Evolutionary conservation across 768 basidiomycete genomes (phyloP), one percentile per base, ranked within the genome.

Genomic region (Candolleomyces efflorescens): DNA sequence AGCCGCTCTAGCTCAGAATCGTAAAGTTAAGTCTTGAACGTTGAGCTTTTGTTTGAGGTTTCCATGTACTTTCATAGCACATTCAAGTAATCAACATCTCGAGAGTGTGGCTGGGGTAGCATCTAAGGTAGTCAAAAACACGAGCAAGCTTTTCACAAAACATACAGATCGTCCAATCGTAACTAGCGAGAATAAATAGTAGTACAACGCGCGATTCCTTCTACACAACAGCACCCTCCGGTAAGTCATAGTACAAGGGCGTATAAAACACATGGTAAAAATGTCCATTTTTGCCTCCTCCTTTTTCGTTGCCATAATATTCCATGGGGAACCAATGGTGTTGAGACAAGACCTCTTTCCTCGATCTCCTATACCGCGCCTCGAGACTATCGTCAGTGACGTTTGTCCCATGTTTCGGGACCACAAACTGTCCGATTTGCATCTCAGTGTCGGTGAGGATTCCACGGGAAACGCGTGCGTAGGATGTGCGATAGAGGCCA

Each of bases 371-470:
- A 69, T 93, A 90, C 49, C 87, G 79, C 2, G 87, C 85, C 17
- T 78, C 74, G 50, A 78, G 69, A 0, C 83, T 78, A 18, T 89
- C 84, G 62, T 92, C 82, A 22, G 74, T 73, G 3, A 85, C 79
- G 17, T 68, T 67, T 59, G 69, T 64, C 0, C 82, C 86, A 55
- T 84, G 77, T 47, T 73, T 78, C 0, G 92, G 91, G 3, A 94
- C 67, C 50, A 89, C 79, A 66, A 94, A 95, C 69, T 90, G 91
- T 11, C 86, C 92, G 38, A 95, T 83, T 71, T 94, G 94, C 53
- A 94, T 78, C 65, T 95, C 92, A 1, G 94, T 95, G 65, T 96
- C 94, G 23, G 91, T 94, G 61, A 96, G 88, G 36, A 84, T 85
- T 22, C 90, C 86, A 18, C 91, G 82, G 11, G 92, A 90, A 17